Conservation (phyloP, 257 asterid species). For the Rhazya stricta region DNA sequence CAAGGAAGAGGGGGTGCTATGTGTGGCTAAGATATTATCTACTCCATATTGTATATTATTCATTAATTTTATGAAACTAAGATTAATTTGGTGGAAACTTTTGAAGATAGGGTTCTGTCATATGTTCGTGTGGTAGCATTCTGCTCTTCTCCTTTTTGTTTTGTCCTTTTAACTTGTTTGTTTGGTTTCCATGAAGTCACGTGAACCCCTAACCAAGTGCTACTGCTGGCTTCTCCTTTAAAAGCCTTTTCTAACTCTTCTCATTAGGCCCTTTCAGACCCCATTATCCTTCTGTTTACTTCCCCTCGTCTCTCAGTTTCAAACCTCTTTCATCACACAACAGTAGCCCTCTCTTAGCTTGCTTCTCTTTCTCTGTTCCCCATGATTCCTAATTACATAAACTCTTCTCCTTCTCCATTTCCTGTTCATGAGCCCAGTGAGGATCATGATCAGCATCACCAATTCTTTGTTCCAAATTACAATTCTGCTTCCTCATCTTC, state of each 20-base stretch:
- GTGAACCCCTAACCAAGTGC: constrained; percentile 38
- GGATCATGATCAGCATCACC: constrained; percentile 27
- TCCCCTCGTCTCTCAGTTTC: neutral
- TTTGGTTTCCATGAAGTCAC: constrained; percentile 50
- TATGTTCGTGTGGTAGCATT: constrained; percentile 88
- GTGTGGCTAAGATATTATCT: constrained; percentile 25
- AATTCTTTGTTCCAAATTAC: constrained; percentile 23
- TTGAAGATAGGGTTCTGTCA: constrained; percentile 71
- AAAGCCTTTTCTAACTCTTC: constrained; percentile 24
- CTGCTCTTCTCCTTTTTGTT: constrained; percentile 48
- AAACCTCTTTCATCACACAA: neutral
- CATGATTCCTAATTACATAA: constrained; percentile 34
- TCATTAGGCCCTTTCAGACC: constrained; percentile 29
- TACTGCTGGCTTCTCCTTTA: constrained; percentile 21
- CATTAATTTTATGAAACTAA: constrained; percentile 5
- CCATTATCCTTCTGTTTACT: neutral
- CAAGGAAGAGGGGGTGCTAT: neutral
- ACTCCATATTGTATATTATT: neutral
- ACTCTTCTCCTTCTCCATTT: constrained; percentile 35
- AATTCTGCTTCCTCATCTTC: constrained; percentile 41
- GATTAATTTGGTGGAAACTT: constrained; percentile 9
- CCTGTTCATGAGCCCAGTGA: constrained; percentile 28
- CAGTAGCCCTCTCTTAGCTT: neutral
- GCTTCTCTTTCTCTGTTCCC: neutral
- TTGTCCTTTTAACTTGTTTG: constrained; percentile 53